Conservation (phyloP, 2,329 filamentous ascomycete species). For the Metarhizium sp. region DNA sequence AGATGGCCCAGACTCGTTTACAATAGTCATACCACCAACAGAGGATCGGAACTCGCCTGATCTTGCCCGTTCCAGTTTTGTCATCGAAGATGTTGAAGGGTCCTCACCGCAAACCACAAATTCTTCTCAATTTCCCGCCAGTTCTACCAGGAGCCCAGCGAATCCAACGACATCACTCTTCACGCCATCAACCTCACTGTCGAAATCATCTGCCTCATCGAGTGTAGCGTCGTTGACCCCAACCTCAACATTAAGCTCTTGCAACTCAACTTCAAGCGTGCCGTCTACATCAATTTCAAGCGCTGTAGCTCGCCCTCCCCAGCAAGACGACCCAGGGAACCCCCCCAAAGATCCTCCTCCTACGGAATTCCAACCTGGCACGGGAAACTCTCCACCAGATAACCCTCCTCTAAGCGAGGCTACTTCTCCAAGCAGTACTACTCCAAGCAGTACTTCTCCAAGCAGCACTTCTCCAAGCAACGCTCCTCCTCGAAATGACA, state of each 20-base stretch:
- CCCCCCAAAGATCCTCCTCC: neutral
- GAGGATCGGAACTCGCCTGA: neutral
- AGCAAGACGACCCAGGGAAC: neutral
- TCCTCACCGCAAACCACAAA: neutral
- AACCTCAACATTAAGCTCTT: neutral
- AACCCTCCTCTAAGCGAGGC: neutral
- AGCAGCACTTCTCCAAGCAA: too few relatives aligned
- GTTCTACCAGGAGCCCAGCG: neutral
- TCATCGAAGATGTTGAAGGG: neutral
- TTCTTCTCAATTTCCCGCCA: neutral
- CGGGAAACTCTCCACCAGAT: neutral
- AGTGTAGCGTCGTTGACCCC: neutral
- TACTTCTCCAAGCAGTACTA: too few relatives aligned
- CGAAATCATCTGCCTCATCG: too few relatives aligned
- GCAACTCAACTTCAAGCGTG: neutral
- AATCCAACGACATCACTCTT: neutral
- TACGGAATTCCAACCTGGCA: neutral
- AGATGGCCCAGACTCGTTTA: neutral
- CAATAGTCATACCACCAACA: neutral
- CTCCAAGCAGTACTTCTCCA: too few relatives aligned
- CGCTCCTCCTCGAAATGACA: too few relatives aligned
- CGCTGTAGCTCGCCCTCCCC: neutral
- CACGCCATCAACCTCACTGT: neutral
- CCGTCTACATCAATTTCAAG: neutral
- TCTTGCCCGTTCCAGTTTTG: neutral